phyloP scores from a whole-genome alignment of 2,329 filamentous ascomycete species.

The Fusarium chuoi region DNA sequence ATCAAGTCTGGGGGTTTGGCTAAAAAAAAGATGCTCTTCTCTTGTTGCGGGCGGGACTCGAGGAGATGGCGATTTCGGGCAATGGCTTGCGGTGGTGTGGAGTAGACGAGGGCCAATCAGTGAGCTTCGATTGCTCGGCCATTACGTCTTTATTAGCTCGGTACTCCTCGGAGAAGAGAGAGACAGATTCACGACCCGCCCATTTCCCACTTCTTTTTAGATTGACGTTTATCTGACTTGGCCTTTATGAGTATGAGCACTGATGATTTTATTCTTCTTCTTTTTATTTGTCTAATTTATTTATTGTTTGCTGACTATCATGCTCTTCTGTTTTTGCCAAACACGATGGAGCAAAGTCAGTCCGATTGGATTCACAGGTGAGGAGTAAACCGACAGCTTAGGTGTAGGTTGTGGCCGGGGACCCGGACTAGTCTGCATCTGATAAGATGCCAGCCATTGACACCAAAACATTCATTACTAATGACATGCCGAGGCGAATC shows the following conservation, averaged over 20 bases:
- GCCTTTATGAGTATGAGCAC: background rate
- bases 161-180: slow-evolving; percentile 44
- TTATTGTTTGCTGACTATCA: accelerated
- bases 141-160: slow-evolving; percentile 47
- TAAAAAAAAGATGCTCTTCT: slow-evolving; percentile 42
- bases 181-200: slow-evolving; percentile 25
- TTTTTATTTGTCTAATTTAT: background rate
- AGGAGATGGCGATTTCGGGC: slow-evolving; percentile 47
- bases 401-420: slow-evolving; percentile 3
- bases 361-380: background rate
- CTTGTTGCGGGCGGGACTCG: slow-evolving; percentile 40
- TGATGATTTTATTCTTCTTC: background rate
- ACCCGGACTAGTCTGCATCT: slow-evolving; percentile 32
- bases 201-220: background rate
- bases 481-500: slow-evolving; percentile 32
- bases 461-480: slow-evolving; percentile 23
- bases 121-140: slow-evolving; percentile 45
- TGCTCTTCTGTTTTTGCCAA: background rate
- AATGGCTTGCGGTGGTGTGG: slow-evolving; percentile 38
- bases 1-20: slow-evolving; percentile 35
- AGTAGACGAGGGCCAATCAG: slow-evolving; percentile 25
- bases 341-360: background rate
- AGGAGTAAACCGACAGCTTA: slow-evolving; percentile 14
- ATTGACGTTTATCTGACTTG: background rate
- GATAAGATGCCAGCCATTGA: slow-evolving; percentile 35